Percentiles rank a stretch among this genome's conserved stretches.
Conservation (phyloP, 306 rosid genomes). For the Lupinus albus region DNA sequence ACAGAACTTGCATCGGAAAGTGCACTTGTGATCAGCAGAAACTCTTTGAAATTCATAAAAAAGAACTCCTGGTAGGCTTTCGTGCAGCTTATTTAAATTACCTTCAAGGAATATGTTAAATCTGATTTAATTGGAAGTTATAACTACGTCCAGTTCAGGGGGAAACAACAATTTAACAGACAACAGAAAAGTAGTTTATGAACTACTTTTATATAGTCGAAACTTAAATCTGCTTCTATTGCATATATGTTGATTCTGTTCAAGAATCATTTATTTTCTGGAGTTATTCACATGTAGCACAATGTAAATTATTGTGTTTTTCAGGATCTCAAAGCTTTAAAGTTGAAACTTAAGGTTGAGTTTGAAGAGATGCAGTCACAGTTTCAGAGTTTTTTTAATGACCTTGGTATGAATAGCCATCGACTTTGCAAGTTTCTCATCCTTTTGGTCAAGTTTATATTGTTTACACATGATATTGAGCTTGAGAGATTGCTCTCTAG, state of each 20-base stretch:
- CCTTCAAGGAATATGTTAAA: background rate
- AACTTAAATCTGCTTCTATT: background rate
- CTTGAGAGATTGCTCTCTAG: background rate
- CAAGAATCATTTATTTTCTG: background rate
- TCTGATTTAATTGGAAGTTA: background rate
- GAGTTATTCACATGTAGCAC: conserved; percentile 5
- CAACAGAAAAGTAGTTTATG: background rate
- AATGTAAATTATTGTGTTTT: conserved; percentile 21
- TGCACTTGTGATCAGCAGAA: conserved; percentile 63
- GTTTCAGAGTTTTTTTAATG: conserved; percentile 57
- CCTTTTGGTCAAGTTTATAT: background rate
- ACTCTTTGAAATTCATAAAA: conserved; percentile 67
- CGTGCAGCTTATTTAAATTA: conserved; percentile 2
- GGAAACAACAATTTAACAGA: background rate
- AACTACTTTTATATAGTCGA: background rate
- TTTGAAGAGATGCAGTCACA: conserved; percentile 68
- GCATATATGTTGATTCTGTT: background rate
- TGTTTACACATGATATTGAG: background rate
- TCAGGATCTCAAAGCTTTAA: conserved; percentile 78
- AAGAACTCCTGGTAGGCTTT: conserved; percentile 68
- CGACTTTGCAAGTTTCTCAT: conserved; percentile 26
- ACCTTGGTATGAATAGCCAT: conserved; percentile 61
- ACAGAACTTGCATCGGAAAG: conserved; percentile 55
- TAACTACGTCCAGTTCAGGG: background rate
- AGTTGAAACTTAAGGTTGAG: conserved; percentile 62